Evolutionary conservation across 768 basidiomycete genomes (phyloP).

Genomic region (Kwoniella pini): DNA sequence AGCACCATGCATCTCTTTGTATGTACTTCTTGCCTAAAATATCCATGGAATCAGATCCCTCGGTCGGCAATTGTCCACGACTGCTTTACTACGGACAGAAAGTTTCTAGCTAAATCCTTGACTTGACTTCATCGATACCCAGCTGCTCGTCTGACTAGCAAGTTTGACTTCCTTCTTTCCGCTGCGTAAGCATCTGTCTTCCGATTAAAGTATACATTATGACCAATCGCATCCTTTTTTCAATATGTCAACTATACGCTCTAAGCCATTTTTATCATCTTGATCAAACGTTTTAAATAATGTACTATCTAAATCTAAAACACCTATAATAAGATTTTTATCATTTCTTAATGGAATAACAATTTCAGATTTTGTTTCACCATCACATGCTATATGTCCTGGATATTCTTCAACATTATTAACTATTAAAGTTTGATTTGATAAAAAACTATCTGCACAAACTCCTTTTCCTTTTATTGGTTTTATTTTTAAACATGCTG

Average conservation of each 20-base stretch:
- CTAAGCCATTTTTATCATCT: conserved; percentile 74
- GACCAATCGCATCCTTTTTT: conserved; percentile 53
- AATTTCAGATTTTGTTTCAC: conserved; percentile 84
- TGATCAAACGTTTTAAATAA: conserved; percentile 69
- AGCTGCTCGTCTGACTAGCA: no score
- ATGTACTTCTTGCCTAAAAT: neutral
- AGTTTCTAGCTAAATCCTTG: no score
- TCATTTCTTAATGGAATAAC: conserved; percentile 67
- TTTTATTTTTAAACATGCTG: conserved; percentile 81
- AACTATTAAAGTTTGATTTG: conserved; percentile 66
- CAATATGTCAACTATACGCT: conserved; percentile 68
- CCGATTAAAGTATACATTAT: neutral
- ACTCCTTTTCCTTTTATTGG: conserved; percentile 69
- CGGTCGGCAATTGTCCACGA: no score
- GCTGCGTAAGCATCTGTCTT: no score
- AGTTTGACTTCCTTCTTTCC: no score
- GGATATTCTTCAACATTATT: conserved; percentile 76
- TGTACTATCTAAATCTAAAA: conserved; percentile 84
- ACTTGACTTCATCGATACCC: no score
- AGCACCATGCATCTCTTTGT: neutral
- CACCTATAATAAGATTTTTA: conserved; percentile 53
- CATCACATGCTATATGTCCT: conserved; percentile 91
- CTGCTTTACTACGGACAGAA: no score
- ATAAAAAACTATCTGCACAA: conserved; percentile 75
- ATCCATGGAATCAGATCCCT: no score